Evolutionary conservation across 257 asterid genomes (phyloP), one percentile per base, ranked within the genome.

Genomic region (Sherardia arvensis): DNA sequence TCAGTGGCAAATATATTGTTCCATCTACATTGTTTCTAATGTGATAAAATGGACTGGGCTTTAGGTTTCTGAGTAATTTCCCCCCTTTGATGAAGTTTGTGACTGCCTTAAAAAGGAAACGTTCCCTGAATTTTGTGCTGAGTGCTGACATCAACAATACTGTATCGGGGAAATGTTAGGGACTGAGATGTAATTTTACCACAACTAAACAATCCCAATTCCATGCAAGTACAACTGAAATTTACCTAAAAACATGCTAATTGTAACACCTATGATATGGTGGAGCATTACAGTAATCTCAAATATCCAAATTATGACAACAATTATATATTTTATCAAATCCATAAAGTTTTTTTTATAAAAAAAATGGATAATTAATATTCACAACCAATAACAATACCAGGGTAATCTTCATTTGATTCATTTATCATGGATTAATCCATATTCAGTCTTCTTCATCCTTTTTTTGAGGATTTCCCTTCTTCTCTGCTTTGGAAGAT

Each of bases 151-250:
- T n/a, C n/a, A n/a, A n/a, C n/a, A n/a, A n/a, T n/a, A n/a, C n/a
- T n/a, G n/a, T n/a, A n/a, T 34, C 9, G 43, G 43, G 43, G 43
- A 7, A 5, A 34, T 7, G 7, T 15, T 15, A 43, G 51, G 51
- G 51, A 43, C 51, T 4, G 51, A 4, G 51, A 43, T 43, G 51
- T 43, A 43, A 43, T 14, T 43, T 17, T 43, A 14, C 51, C 21
- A 3, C 2, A 43, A 12, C 14, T 2, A 14, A 1, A 17, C 21
- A 15, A 43, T 9, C 27, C 59, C 34, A 20, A 11, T 5, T 21
- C 51, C 71, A 58, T 58, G 71, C 65, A 66, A 58, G 70, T 55
- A 66, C 20, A 20, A 14, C 29, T 9, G 22, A 32, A 56, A 38
- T 3, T 22, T 1, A 53, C 67, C 59, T 48, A 29, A 5, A 48